A percentile compares a stretch with the other conserved stretches of the same genome.
Evolutionary conservation across 2,329 filamentous ascomycete species (phyloP).

Genomic region (Claviceps fusiformis): DNA sequence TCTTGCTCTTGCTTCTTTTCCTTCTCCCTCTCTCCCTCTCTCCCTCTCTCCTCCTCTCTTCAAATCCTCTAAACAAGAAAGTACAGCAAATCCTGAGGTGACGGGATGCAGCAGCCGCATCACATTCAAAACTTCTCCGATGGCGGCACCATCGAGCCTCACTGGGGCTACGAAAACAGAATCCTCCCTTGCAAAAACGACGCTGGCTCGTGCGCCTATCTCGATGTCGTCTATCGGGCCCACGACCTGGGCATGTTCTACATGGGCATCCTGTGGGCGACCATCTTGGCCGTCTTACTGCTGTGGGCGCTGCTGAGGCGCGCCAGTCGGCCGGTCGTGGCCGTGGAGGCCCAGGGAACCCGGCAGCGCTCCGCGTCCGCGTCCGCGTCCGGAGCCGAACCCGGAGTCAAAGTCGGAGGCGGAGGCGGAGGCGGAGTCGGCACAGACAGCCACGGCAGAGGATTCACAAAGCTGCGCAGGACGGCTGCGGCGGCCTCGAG

Average conservation of each 20-base stretch:
- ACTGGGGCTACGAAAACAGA: constrained; percentile 35
- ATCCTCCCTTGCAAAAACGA: constrained; percentile 32
- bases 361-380: neutral
- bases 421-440: neutral
- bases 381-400: constrained; percentile 2
- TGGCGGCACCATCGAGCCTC: constrained; percentile 21
- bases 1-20: neutral
- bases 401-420: constrained; percentile 2
- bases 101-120: constrained; percentile 8
- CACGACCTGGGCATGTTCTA: constrained; percentile 39
- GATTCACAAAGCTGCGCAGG: constrained; percentile 16
- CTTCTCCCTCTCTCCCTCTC: neutral
- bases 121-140: constrained; percentile 30
- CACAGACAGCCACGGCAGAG: constrained; percentile 7
- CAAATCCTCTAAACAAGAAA: too few relatives aligned
- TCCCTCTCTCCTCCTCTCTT: too few relatives aligned
- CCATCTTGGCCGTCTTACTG: constrained; percentile 28
- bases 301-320: constrained; percentile 23
- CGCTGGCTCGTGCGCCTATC: constrained; percentile 33
- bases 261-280: constrained; percentile 35
- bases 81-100: too few relatives aligned
- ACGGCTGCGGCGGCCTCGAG: constrained; percentile 24
- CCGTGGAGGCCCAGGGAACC: constrained; percentile 1
- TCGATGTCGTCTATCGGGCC: constrained; percentile 35
- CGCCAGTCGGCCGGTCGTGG: constrained; percentile 11